Conservation (phyloP, 2,329 filamentous ascomycete genomes). For the Alternaria sp. region DNA sequence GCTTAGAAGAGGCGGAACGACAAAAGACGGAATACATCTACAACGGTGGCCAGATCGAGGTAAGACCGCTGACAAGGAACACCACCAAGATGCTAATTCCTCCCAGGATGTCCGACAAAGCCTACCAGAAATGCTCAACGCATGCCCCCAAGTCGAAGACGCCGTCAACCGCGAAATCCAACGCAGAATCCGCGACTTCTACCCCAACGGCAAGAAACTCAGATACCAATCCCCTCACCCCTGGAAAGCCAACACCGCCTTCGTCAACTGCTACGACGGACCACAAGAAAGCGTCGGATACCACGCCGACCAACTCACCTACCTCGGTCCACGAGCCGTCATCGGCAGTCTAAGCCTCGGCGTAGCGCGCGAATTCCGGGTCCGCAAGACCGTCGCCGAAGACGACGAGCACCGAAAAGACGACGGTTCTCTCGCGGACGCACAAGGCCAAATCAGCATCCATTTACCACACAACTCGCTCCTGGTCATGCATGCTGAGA, state of each 20-base stretch:
- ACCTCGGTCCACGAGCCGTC: conserved; percentile 84
- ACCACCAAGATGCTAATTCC: neutral
- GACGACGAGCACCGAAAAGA: conserved; percentile 56
- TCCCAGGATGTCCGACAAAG: conserved; percentile 71
- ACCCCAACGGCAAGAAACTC: conserved; percentile 75
- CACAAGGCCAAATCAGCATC: conserved; percentile 86
- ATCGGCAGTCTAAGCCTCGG: conserved; percentile 92
- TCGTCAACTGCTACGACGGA: conserved; percentile 93
- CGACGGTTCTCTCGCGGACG: conserved; percentile 58
- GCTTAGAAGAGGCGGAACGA: conserved; percentile 68
- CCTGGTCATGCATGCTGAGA: conserved; percentile 94
- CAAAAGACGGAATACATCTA: conserved; percentile 86
- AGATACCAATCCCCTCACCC: conserved; percentile 73
- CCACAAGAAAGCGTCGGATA: conserved; percentile 84
- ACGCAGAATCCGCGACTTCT: conserved; percentile 70
- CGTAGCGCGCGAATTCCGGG: conserved; percentile 90
- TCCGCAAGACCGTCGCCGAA: conserved; percentile 73
- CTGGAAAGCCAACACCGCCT: conserved; percentile 88
- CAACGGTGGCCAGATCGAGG: conserved; percentile 76
- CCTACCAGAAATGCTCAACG: conserved; percentile 74
- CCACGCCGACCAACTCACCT: conserved; percentile 91
- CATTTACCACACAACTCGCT: conserved; percentile 94
- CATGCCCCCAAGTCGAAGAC: conserved; percentile 72
- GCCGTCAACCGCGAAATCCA: conserved; percentile 81
- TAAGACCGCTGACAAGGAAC: conserved; percentile 40